These are phyloP conservation scores for Chaetomiaceae sp. DNA, from an alignment of 2,329 filamentous ascomycete genomes.

Conservation along the genomic window DNA sequence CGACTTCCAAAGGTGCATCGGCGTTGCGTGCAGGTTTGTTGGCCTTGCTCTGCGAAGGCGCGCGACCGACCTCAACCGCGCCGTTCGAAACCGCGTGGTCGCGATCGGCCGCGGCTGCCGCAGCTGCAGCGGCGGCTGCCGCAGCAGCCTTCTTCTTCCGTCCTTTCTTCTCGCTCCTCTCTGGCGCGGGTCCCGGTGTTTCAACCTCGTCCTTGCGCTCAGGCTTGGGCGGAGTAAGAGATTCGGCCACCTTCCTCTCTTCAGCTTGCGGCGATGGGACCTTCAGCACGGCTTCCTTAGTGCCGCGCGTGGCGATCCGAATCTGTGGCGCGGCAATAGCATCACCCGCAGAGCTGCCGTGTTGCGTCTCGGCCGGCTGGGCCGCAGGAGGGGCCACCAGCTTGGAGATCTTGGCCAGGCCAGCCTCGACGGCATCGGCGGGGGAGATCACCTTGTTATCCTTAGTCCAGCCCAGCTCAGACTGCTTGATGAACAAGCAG, in stretches of 20 bases:
- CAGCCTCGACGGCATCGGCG: slow-evolving; percentile 70
- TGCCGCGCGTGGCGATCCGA: slow-evolving; percentile 32
- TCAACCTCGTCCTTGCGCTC: slow-evolving; percentile 47
- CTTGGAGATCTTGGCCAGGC: slow-evolving; percentile 69
- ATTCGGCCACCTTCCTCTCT: slow-evolving; percentile 33
- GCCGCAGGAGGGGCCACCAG: slow-evolving; percentile 52
- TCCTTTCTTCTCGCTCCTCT: slow-evolving; percentile 59
- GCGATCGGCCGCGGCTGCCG: slow-evolving; percentile 36
- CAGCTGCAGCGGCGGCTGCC: slow-evolving; percentile 37
- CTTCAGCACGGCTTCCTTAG: slow-evolving; percentile 37
- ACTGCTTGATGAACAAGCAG: slow-evolving; percentile 77
- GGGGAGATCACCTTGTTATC: slow-evolving; percentile 82
- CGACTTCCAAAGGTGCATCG: slow-evolving; percentile 24
- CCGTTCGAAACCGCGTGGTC: slow-evolving; percentile 41
- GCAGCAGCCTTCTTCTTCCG: slow-evolving; percentile 62
- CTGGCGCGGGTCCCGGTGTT: slow-evolving; percentile 37
- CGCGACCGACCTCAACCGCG: slow-evolving; percentile 33
- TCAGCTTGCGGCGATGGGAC: slow-evolving; percentile 29
- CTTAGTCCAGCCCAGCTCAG: slow-evolving; percentile 85
- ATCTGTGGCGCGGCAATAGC: slow-evolving; percentile 31
- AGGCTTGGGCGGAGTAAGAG: slow-evolving; percentile 35
- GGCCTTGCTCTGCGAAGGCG: slow-evolving; percentile 31
- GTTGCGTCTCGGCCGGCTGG: slow-evolving; percentile 42
- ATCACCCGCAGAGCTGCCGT: slow-evolving; percentile 38
- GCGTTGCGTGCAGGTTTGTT: slow-evolving; percentile 31